Evolutionary conservation across 768 basidiomycete genomes (phyloP).

Genomic region (Neoboletus magnificus): DNA sequence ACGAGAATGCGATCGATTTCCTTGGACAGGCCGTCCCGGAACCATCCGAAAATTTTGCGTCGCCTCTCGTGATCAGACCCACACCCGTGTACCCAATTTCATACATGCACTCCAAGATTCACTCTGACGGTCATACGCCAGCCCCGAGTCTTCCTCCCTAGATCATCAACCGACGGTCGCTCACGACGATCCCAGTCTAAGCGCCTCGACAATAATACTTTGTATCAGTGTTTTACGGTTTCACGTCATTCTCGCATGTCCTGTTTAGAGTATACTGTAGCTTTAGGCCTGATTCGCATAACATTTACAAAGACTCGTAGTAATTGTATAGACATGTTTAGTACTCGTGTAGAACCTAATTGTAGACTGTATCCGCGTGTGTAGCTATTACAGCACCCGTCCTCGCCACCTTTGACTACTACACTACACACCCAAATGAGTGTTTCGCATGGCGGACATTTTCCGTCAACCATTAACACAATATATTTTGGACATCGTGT

Average conservation of each 20-base stretch:
- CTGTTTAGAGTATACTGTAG: slow-evolving; percentile 16
- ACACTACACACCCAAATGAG: not conserved
- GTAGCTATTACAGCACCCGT: not conserved
- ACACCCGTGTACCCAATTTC: slow-evolving; percentile 28
- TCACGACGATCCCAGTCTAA: not conserved
- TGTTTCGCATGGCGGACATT: too few relatives aligned
- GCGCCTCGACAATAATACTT: not conserved
- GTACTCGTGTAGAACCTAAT: not conserved
- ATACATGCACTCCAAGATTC: slow-evolving; percentile 18
- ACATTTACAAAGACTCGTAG: not conserved
- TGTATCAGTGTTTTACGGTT: slow-evolving; percentile 8
- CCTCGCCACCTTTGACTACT: not conserved
- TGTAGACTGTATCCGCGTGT: not conserved
- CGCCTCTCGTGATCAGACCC: slow-evolving; percentile 27
- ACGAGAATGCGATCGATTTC: not conserved
- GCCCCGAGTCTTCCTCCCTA: not conserved
- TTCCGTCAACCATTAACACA: too few relatives aligned
- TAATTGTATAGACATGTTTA: slow-evolving; percentile 3
- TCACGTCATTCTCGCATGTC: slow-evolving; percentile 3
- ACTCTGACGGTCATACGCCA: slow-evolving; percentile 3
- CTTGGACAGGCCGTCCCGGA: not conserved
- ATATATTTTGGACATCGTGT: too few relatives aligned
- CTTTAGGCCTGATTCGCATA: not conserved
- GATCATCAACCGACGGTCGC: not conserved
- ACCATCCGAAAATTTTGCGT: slow-evolving; percentile 8